Base-by-base conservation (phyloP, 2,329 filamentous ascomycete genomes). In the Cladophialophora immunda region DNA sequence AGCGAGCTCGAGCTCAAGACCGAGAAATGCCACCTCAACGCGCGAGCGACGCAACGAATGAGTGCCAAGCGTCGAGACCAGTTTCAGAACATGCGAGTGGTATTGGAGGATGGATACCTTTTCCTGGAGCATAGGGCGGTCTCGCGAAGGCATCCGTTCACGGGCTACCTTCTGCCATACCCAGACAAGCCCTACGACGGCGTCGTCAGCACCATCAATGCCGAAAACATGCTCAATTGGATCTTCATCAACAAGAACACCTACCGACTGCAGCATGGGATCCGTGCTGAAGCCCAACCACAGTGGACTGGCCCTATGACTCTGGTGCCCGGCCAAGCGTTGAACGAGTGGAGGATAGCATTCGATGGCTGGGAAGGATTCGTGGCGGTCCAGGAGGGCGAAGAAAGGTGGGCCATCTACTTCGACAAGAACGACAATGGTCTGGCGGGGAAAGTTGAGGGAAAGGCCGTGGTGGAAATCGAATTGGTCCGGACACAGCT, bases 251-350 rank as follows among this genome's bases (percentile, higher is more conserved):
- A 91, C 74, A 83, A 82, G 58, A 77, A 85, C 19, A 90, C 87
- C 0, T 81, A 86, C 58, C 85, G 89, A 73, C 70, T 90, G 25
- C 86, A 83, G 70, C 89, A 90, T 75, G 87, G 87, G 11, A 89
- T 89, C n/a, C 87, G 91, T 19, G 89, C 88, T 58, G 89, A 92
- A 66, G 92, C 90, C 27, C 82, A 90, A 36, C 85, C 82, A 29
- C 90, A 97, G 77, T 81, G 90, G 67, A 87, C 94, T 56, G 93
- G 92, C n/a, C 90, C 58, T 4, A 32, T 61, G 47, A 38, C 90
- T 6, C 96, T 91, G 90, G 90, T 92, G 73, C 61, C 50, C 19
- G 72, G 56, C 22, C 32, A 66, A 9, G 64, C 63, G 17, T 50
- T 50, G 9, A 38, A 36, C 2, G 66, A 67, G 15, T 74, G 68